Percentiles rank a stretch among this genome's conserved stretches.
These are phyloP conservation scores for Plasmodium cynomolgi DNA, from an alignment of 169 alveolate genomes.

Conservation along the genomic window DNA sequence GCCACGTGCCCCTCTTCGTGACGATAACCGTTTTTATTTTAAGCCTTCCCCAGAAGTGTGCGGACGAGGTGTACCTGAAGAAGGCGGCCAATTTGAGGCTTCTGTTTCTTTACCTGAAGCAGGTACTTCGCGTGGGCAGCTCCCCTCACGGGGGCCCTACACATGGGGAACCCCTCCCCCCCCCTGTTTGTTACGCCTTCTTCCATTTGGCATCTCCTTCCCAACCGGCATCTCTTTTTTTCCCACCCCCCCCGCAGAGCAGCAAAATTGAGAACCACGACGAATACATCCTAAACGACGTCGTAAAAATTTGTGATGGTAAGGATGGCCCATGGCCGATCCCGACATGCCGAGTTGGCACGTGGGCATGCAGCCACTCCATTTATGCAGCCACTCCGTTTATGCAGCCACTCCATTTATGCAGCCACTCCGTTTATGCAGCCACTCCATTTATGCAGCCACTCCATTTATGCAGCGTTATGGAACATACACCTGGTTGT, in stretches of 20 bases:
- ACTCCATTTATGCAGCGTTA: no score
- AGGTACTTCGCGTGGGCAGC: slow-evolving; percentile 6
- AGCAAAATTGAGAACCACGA: slow-evolving; percentile 76
- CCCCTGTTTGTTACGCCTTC: background rate
- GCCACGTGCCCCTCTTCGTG: slow-evolving; percentile 67
- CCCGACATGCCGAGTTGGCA: background rate
- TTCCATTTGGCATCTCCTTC: no score
- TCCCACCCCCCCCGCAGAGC: slow-evolving; percentile 7
- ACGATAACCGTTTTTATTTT: slow-evolving; percentile 35
- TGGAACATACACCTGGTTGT: no score
- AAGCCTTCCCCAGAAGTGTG: slow-evolving; percentile 50
- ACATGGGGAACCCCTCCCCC: background rate
- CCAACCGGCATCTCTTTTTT: background rate
- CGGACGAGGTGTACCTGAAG: slow-evolving; percentile 16
- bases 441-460: no score
- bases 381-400: no score
- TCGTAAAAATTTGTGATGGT: slow-evolving; percentile 47
- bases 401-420: no score
- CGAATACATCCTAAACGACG: slow-evolving; percentile 54
- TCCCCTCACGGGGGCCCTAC: background rate
- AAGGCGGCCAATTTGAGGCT: slow-evolving; percentile 44
- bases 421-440: no score
- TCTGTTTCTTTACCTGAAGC: slow-evolving; percentile 43
- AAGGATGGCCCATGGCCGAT: background rate
- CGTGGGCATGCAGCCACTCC: no score